Conservation (phyloP, 805 yeast species). For the Saccharomyces jurei region DNA sequence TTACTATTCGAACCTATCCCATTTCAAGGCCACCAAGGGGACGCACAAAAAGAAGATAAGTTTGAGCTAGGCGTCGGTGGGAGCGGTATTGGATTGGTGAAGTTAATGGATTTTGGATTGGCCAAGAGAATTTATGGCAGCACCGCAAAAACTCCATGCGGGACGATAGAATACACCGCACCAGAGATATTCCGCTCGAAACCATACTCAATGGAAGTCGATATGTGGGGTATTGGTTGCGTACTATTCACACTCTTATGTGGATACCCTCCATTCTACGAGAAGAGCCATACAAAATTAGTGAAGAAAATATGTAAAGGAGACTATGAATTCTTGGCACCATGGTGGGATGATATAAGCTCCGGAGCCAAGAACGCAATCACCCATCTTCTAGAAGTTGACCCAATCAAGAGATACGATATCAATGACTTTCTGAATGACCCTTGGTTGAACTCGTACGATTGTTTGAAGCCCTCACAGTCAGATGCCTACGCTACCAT, state of each 20-base stretch:
- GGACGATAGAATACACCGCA: constrained; percentile 95
- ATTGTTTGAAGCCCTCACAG: constrained; percentile 7
- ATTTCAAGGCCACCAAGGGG: constrained; percentile 3
- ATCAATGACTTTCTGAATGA: constrained; percentile 57
- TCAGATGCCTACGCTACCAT: neutral
- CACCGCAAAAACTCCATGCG: constrained; percentile 93
- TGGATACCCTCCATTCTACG: constrained; percentile 96
- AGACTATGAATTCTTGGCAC: constrained; percentile 57
- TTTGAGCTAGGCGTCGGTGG: constrained; percentile 77
- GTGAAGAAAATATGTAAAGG: constrained; percentile 62
- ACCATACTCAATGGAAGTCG: constrained; percentile 83
- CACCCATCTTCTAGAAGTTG: constrained; percentile 56
- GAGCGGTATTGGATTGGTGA: constrained; percentile 80
- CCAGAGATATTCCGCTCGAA: constrained; percentile 94
- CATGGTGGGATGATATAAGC: constrained; percentile 83
- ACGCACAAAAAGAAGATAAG: constrained; percentile 72
- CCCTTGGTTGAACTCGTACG: constrained; percentile 48
- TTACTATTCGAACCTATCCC: constrained; percentile 57
- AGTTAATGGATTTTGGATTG: constrained; percentile 89
- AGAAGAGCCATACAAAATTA: constrained; percentile 49
- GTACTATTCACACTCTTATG: constrained; percentile 84
- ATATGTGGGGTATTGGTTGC: constrained; percentile 98
- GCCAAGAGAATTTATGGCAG: constrained; percentile 80
- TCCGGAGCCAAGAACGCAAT: constrained; percentile 61
- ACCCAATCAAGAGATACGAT: constrained; percentile 57